Evolutionary conservation across 208 protist genomes (phyloP).

Genomic region (Crithidia sp.): DNA sequence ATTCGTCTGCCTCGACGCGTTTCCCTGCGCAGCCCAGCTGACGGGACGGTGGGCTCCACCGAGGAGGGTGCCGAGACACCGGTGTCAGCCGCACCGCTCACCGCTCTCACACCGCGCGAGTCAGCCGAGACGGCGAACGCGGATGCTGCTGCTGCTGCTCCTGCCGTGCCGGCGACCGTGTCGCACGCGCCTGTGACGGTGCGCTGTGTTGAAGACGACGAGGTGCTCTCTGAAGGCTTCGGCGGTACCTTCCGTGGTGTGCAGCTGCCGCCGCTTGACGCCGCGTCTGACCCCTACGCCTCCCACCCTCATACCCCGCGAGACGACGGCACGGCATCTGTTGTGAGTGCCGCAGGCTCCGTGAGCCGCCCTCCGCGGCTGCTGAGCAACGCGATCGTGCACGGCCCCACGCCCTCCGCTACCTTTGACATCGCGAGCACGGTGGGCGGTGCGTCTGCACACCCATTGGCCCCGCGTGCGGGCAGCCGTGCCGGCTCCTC

Average conservation of each 20-base stretch:
- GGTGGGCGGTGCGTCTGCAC: not conserved
- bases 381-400: no score
- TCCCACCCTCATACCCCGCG: slow-evolving; percentile 13
- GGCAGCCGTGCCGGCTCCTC: slow-evolving; percentile 17
- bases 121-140: no score
- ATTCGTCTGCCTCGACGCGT: no score
- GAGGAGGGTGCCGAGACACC: no score
- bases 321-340: not conserved
- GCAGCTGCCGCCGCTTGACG: not conserved
- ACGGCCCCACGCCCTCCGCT: not conserved
- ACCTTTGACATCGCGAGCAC: not conserved
- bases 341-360: not conserved
- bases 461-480: slow-evolving; percentile 19
- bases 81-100: no score
- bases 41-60: no score
- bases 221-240: not conserved
- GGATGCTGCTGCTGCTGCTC: not conserved
- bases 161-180: not conserved
- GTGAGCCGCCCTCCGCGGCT: not conserved
- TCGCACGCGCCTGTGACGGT: slow-evolving; percentile 11
- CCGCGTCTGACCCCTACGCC: not conserved
- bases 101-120: no score
- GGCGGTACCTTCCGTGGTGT: not conserved
- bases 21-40: no score
- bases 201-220: slow-evolving; percentile 15